Evolutionary conservation across 768 basidiomycete genomes (phyloP).

Genomic region (Leccinum subgranulosum): DNA sequence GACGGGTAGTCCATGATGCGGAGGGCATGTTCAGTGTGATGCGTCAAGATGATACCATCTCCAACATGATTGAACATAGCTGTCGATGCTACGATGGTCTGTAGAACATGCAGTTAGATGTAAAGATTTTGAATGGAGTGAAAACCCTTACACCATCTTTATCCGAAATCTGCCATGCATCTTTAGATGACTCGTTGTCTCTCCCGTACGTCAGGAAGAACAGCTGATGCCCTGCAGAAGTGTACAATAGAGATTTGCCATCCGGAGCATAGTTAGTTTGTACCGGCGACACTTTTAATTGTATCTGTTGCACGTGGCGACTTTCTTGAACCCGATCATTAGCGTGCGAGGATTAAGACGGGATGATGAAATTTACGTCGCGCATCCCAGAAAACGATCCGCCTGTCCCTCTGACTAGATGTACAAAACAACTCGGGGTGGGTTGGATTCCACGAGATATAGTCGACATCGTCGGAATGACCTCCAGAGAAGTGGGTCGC

Average conservation of each 20-base stretch:
- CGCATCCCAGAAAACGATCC: constrained; percentile 82
- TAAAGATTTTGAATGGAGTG: neutral
- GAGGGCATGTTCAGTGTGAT: constrained; percentile 60
- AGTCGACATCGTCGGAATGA: constrained; percentile 77
- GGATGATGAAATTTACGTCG: constrained; percentile 50
- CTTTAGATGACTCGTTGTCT: constrained; percentile 50
- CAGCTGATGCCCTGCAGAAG: constrained; percentile 56
- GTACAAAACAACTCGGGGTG: constrained; percentile 83
- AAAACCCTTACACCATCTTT: constrained; percentile 23
- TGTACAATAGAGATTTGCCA: constrained; percentile 61
- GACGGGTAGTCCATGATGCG: constrained; percentile 70
- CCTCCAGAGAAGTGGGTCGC: constrained; percentile 66
- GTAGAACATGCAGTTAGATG: neutral
- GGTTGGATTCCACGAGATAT: constrained; percentile 81
- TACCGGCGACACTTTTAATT: constrained; percentile 57
- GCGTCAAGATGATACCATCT: constrained; percentile 65
- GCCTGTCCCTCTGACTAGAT: constrained; percentile 70
- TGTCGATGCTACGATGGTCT: constrained; percentile 55
- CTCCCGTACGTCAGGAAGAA: constrained; percentile 59
- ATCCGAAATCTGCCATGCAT: constrained; percentile 44
- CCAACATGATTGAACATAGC: constrained; percentile 76
- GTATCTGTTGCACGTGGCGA: constrained; percentile 58
- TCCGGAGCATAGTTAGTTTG: constrained; percentile 73
- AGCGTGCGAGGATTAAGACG: neutral
- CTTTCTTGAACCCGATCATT: constrained; percentile 49